Evolutionary conservation across 1,284 basidiomycete genomes (phyloP).

Genomic region (Taiwanofungus camphoratus): DNA sequence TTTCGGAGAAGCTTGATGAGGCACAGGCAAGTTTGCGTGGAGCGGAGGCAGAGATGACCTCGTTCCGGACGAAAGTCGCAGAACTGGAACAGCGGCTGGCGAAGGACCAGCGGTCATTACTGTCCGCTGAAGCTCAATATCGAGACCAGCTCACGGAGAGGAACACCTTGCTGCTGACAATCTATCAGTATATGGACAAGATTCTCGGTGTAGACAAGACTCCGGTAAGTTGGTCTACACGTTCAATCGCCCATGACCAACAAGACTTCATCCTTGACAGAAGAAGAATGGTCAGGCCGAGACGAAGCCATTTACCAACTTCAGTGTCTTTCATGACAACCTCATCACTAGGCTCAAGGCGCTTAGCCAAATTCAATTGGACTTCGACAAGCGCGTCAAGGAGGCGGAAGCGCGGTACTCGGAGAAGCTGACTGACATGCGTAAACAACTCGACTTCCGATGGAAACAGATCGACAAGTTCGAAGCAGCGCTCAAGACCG

Average conservation of each 20-base stretch:
- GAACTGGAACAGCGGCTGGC: conserved; percentile 80
- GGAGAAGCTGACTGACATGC: conserved; percentile 75
- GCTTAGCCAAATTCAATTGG: conserved; percentile 76
- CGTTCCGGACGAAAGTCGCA: conserved; percentile 52
- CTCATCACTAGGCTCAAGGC: conserved; percentile 84
- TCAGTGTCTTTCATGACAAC: conserved; percentile 91
- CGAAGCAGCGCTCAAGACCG: conserved; percentile 80
- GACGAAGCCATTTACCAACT: conserved; percentile 90
- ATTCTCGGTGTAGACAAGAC: conserved; percentile 86
- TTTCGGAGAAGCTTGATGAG: conserved; percentile 82
- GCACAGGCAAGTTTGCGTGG: conserved; percentile 55
- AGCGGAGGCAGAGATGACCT: conserved; percentile 59
- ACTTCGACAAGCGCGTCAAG: conserved; percentile 85
- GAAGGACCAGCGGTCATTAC: conserved; percentile 76
- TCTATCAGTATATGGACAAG: conserved; percentile 94
- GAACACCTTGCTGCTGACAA: conserved; percentile 85
- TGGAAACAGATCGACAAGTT: conserved; percentile 95
- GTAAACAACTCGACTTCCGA: conserved; percentile 82
- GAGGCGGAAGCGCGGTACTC: conserved; percentile 70
- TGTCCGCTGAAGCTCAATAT: conserved; percentile 74
- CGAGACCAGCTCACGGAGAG: conserved; percentile 89
- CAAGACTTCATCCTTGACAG: conserved; percentile 28
- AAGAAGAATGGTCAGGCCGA: conserved; percentile 71
- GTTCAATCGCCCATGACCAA: conserved; percentile 2
- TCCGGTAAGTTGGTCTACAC: conserved; percentile 47